A percentile compares a stretch with the other conserved stretches of the same genome.
Evolutionary conservation across 1,284 basidiomycete species (phyloP).

Genomic region (Exobasidium rhododendri): DNA sequence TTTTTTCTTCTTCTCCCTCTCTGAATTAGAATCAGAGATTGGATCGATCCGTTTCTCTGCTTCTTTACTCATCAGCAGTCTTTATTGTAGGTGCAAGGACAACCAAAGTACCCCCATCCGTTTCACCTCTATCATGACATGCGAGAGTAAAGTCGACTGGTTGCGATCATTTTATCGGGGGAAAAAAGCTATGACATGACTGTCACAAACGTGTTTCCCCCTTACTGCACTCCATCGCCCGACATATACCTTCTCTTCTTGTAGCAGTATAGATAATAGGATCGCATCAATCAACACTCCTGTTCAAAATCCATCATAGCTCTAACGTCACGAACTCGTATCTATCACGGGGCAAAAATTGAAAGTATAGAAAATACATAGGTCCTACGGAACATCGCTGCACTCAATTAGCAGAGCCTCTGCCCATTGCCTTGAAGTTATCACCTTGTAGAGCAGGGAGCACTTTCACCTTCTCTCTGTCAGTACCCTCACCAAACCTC

Average conservation of each 20-base stretch:
- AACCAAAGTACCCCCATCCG: background rate
- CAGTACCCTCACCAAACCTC: constrained; percentile 10
- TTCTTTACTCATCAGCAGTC: constrained; percentile 2
- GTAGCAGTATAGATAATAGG: too few species aligned
- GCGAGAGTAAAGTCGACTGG: background rate
- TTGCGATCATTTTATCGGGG: background rate
- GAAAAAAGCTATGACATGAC: background rate
- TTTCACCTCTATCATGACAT: background rate
- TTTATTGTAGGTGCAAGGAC: background rate
- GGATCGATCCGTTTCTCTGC: background rate
- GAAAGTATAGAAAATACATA: too few species aligned
- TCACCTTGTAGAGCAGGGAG: constrained; percentile 40
- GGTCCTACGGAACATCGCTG: too few species aligned
- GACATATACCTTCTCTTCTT: too few species aligned
- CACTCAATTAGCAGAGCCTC: constrained; percentile 49
- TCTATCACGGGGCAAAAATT: too few species aligned
- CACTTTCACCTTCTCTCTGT: constrained; percentile 14
- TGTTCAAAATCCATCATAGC: too few species aligned
- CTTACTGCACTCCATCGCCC: too few species aligned
- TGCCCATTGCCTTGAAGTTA: constrained; percentile 48
- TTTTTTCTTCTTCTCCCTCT: too few species aligned
- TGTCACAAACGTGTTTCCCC: too few species aligned
- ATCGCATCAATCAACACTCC: too few species aligned
- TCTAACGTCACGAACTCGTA: too few species aligned
- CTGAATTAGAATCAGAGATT: too few species aligned